Percentiles rank a stretch among this genome's conserved stretches.
These are phyloP conservation scores for Westerdykella ornata DNA, from an alignment of 2,329 filamentous ascomycete species.

Conservation along the genomic window DNA sequence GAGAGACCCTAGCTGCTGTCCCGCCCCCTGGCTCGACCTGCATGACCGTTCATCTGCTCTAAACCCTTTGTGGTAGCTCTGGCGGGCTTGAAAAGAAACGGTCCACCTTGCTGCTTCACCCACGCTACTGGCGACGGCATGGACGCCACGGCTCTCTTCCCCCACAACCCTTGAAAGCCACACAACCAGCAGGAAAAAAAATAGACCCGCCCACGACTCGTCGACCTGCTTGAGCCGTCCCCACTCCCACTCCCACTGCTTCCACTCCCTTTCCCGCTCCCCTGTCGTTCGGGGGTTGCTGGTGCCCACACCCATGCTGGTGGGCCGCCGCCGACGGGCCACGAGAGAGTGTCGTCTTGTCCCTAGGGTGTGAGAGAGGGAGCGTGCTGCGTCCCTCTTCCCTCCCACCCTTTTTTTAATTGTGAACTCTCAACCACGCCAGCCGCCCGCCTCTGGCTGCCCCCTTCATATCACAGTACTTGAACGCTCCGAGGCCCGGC, in stretches of 20 bases:
- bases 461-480: slow-evolving; percentile 21
- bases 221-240: too few species aligned
- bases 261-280: not conserved
- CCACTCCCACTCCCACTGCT: not conserved
- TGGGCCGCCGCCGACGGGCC: too few species aligned
- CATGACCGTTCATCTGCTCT: not conserved
- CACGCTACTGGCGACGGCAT: slow-evolving; percentile 31
- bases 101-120: slow-evolving; percentile 34
- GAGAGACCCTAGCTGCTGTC: slow-evolving; percentile 8
- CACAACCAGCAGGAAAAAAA: not conserved
- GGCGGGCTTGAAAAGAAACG: slow-evolving; percentile 33
- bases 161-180: not conserved
- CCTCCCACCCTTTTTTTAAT: not conserved
- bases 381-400: too few species aligned
- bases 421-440: not conserved
- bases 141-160: slow-evolving; percentile 6
- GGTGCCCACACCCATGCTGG: too few species aligned
- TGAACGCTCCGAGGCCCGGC: slow-evolving; percentile 29
- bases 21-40: not conserved
- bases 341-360: too few species aligned
- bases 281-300: not conserved
- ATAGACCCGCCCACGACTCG: too few species aligned
- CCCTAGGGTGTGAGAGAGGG: too few species aligned
- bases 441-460: not conserved
- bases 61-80: slow-evolving; percentile 23